phyloP scores from a whole-genome alignment of 208 protist genomes.

The Novymonas esmeraldas region DNA sequence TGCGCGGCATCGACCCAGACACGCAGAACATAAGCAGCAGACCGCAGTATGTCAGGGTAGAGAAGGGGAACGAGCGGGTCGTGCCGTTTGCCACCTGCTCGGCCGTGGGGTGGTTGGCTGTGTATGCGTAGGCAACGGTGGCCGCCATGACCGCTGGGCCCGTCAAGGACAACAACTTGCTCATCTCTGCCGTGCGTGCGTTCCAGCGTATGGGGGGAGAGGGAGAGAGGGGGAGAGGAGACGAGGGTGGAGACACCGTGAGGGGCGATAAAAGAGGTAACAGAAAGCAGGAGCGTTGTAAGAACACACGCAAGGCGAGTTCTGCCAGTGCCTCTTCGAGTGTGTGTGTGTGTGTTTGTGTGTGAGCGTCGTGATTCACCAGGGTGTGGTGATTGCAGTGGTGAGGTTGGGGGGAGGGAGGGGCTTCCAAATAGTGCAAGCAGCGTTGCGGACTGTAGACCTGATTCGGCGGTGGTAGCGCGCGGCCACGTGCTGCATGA shows the following conservation, averaged over 20 bases:
- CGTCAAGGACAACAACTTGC: background rate
- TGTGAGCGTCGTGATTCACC: too few relatives aligned
- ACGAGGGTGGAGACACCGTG: background rate
- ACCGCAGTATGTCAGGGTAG: conserved; percentile 26
- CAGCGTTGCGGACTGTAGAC: too few relatives aligned
- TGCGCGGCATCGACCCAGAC: conserved; percentile 51
- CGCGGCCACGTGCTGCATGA: too few relatives aligned
- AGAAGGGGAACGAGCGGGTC: conserved; percentile 25
- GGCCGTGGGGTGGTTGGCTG: conserved; percentile 25
- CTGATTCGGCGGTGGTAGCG: too few relatives aligned
- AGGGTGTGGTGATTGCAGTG: too few relatives aligned
- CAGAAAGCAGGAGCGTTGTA: background rate
- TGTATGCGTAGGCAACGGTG: conserved; percentile 36
- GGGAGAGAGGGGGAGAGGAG: background rate
- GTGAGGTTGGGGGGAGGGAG: too few relatives aligned
- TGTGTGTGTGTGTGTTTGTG: too few relatives aligned
- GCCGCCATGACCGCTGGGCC: conserved; percentile 32
- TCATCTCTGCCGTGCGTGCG: too few relatives aligned
- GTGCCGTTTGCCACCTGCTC: conserved; percentile 5
- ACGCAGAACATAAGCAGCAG: conserved; percentile 43
- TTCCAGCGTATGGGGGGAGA: background rate
- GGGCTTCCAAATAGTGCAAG: too few relatives aligned
- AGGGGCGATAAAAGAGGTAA: background rate
- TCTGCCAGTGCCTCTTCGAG: too few relatives aligned
- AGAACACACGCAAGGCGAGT: background rate